phyloP scores from a whole-genome alignment of 148 eudicot species.

The Fallopia convolvulus region DNA sequence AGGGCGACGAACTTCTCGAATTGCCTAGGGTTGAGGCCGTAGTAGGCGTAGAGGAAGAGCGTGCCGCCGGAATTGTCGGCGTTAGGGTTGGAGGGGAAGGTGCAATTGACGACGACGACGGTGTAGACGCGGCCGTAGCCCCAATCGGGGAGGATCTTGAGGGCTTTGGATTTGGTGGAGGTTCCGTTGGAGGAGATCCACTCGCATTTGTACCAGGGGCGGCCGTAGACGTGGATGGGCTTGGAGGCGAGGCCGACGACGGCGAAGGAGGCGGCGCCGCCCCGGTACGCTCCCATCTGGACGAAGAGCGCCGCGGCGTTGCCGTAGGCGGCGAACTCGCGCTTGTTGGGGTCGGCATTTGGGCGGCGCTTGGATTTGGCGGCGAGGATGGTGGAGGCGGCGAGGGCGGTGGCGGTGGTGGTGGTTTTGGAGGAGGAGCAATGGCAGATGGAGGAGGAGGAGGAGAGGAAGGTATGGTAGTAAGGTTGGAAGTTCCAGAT shows the following conservation, averaged over 20 bases:
- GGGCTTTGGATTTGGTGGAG: conserved; percentile 26
- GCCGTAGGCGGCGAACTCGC: conserved; percentile 36
- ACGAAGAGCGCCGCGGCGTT: conserved; percentile 51
- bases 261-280: conserved; percentile 34
- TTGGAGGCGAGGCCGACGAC: conserved; percentile 46
- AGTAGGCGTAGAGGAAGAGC: conserved; percentile 38
- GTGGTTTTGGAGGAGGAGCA: conserved; percentile 15
- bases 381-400: conserved; percentile 10
- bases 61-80: conserved; percentile 32
- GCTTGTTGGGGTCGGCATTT: conserved; percentile 24
- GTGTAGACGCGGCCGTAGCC: conserved; percentile 62
- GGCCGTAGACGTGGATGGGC: conserved; percentile 38
- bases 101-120: conserved; percentile 52
- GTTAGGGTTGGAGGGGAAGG: conserved; percentile 26
- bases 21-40: conserved; percentile 24
- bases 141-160: conserved; percentile 59
- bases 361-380: not conserved
- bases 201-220: conserved; percentile 46
- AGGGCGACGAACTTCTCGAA: conserved; percentile 41
- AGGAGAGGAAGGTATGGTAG: conserved; percentile 35
- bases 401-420: conserved; percentile 4
- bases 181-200: conserved; percentile 33
- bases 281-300: conserved; percentile 58
- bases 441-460: conserved; percentile 16
- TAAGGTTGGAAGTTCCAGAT: conserved; percentile 54